Evolutionary conservation across 164 flowering plant genomes (phyloP).

Genomic region (Akebia trifoliata): DNA sequence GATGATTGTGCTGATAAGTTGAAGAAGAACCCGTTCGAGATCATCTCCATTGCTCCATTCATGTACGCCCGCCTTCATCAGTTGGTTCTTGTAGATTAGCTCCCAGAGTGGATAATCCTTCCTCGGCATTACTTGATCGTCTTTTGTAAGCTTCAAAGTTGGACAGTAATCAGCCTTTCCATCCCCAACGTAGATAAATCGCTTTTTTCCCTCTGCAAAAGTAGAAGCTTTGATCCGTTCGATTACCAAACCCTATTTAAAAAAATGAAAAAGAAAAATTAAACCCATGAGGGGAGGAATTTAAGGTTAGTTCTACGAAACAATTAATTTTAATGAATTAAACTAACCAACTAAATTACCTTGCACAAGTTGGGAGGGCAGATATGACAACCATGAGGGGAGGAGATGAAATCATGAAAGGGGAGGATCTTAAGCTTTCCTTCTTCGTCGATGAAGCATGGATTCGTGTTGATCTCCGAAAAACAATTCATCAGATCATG

Average conservation of each 20-base stretch:
- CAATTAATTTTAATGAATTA: no score
- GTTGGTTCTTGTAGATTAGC: slow-evolving; percentile 33
- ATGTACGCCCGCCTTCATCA: slow-evolving; percentile 51
- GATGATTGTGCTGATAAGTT: slow-evolving; percentile 29
- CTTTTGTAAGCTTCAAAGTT: slow-evolving; percentile 40
- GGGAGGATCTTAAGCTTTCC: slow-evolving; percentile 68
- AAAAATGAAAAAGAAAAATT: not conserved
- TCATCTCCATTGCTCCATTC: slow-evolving; percentile 73
- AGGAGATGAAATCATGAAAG: slow-evolving; percentile 32
- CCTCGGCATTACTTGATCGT: slow-evolving; percentile 80
- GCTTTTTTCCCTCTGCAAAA: slow-evolving; percentile 16
- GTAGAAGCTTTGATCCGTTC: slow-evolving; percentile 37
- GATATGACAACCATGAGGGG: slow-evolving; percentile 51
- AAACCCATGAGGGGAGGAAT: no score
- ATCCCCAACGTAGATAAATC: slow-evolving; percentile 71
- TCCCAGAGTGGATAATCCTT: slow-evolving; percentile 56
- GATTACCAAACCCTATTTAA: slow-evolving; percentile 54
- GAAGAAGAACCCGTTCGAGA: slow-evolving; percentile 40
- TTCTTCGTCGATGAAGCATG: slow-evolving; percentile 40
- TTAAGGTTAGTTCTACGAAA: no score
- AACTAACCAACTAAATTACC: slow-evolving; percentile 26
- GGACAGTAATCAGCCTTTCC: slow-evolving; percentile 81
- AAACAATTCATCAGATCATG: slow-evolving; percentile 62
- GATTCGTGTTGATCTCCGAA: slow-evolving; percentile 63
- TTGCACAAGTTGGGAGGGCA: slow-evolving; percentile 88